A percentile compares a stretch with the other conserved stretches of the same genome.
These are phyloP conservation scores for Candida awuae DNA, from an alignment of 805 yeast genomes.

Conservation along the genomic window DNA sequence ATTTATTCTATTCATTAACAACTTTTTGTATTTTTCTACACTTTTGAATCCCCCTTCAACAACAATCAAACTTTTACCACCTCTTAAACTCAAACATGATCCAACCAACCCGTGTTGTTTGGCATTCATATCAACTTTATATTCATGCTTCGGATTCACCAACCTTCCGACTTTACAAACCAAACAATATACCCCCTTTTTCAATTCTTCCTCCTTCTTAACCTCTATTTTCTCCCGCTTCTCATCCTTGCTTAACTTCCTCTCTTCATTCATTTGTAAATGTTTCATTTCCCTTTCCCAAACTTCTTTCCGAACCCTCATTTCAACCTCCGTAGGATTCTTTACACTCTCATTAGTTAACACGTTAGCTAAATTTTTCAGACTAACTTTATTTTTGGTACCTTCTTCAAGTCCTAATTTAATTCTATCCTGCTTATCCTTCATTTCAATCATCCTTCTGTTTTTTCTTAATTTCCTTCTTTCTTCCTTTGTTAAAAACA, in stretches of 20 bases:
- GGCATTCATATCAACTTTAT: conserved; percentile 74
- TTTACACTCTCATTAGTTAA: conserved; percentile 75
- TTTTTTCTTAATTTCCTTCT: conserved; percentile 63
- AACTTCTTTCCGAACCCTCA: conserved; percentile 60
- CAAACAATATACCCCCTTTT: conserved; percentile 42
- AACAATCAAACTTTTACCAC: conserved; percentile 49
- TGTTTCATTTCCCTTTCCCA: conserved; percentile 54
- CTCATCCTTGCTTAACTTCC: conserved; percentile 57
- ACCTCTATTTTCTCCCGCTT: conserved; percentile 39
- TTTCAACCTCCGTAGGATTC: conserved; percentile 85
- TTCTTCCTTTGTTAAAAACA: conserved; percentile 71
- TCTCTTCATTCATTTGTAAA: conserved; percentile 46
- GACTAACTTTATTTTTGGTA: conserved; percentile 82
- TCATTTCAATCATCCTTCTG: conserved; percentile 52
- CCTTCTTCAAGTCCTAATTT: conserved; percentile 77
- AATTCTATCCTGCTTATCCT: conserved; percentile 70
- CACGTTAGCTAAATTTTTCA: conserved; percentile 79
- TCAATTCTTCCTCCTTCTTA: conserved; percentile 30
- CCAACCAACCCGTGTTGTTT: conserved; percentile 66
- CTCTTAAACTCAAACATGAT: conserved; percentile 38
- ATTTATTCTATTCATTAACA: conserved; percentile 52
- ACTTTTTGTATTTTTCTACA: conserved; percentile 52
- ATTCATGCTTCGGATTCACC: conserved; percentile 58
- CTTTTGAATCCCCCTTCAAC: conserved; percentile 68
- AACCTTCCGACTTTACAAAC: conserved; percentile 53